Percentiles rank a stretch among this genome's conserved stretches.
Evolutionary conservation across 192 early-diverging fungal species (phyloP).

Genomic region (Tieghemiomyces parasiticus): DNA sequence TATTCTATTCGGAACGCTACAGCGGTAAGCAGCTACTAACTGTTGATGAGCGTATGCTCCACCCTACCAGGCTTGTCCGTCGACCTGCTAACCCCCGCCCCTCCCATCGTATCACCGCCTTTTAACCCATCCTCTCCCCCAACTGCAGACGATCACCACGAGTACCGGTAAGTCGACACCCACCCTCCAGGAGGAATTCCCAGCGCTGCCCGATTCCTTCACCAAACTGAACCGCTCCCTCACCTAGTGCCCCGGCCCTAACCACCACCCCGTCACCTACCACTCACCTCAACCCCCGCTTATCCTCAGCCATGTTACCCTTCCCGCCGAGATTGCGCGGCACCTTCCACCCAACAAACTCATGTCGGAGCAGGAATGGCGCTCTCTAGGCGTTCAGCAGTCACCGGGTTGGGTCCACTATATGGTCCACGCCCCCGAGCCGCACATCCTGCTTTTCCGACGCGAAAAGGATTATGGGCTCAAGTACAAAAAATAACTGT

Average conservation of each 20-base stretch:
- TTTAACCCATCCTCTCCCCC: background rate
- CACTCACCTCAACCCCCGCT: background rate
- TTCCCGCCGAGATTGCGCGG: slow-evolving; percentile 14
- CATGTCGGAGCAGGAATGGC: slow-evolving; percentile 16
- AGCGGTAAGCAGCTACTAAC: background rate
- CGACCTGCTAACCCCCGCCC: background rate
- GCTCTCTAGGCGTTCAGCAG: slow-evolving; percentile 16
- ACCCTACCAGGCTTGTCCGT: background rate
- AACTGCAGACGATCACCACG: background rate
- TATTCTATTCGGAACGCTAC: slow-evolving; percentile 12
- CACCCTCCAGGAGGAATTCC: background rate
- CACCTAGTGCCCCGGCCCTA: background rate
- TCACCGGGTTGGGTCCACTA: slow-evolving; percentile 16
- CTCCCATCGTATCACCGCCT: background rate
- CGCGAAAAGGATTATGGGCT: slow-evolving; percentile 19
- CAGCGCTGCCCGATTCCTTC: background rate
- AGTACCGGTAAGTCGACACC: background rate
- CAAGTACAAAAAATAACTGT: slow-evolving; percentile 15
- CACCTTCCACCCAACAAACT: slow-evolving; percentile 16
- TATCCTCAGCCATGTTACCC: slow-evolving; percentile 12
- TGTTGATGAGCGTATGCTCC: background rate
- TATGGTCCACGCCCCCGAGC: slow-evolving; percentile 20
- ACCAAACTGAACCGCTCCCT: background rate
- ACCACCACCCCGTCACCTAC: background rate
- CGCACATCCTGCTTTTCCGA: slow-evolving; percentile 17